Base-by-base conservation (phyloP, 805 yeast species). In the Suhomyces sp. region DNA sequence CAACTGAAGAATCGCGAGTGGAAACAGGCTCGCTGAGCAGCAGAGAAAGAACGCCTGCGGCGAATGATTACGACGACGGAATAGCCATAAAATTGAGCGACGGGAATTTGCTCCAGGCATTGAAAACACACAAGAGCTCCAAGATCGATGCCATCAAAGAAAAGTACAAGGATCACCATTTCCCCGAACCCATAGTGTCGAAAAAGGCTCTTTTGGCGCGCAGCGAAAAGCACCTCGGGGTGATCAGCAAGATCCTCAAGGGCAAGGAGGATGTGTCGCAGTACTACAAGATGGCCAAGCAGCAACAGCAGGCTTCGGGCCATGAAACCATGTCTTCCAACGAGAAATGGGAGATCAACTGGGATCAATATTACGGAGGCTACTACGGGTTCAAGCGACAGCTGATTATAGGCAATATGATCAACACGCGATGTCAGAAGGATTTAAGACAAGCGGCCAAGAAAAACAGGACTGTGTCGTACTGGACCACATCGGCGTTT, bases 301-400 rank as follows among this genome's bases (percentile, higher is more conserved):
- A 64, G 12, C 72, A 76, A 42, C 67, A 65, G 12, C 58, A 67
- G 13, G 52, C 62, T 0, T 81, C 87, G 2, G 57, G 62, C 2
- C 69, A 76, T 29, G 69, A 76, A 4, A 66, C 77, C 1, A 68
- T 86, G 56, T 74, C 86, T 0, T 70, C 68, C 26, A 63, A 67
- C 23, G 86, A 82, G 50, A 69, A 82, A 24, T 70, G 78, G 57
- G 71, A 69, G 13, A 60, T 83, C 8, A 75, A 80, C 17, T 76
- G 84, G 67, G 57, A 66, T 13, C 60, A 65, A 33, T 84, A 79
- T 60, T 61, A 71, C 2, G 83, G 83, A 26, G 92, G 93, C 0
- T 87, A 77, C 60, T 78, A 78, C 55, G 93, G 92, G 0, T 64
- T 80, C 33, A 74, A 73, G 55, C 71, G 92, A 51, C 88, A 86